Evolutionary conservation across 768 basidiomycete genomes (phyloP).

Genomic region (Trametes sanguinea): DNA sequence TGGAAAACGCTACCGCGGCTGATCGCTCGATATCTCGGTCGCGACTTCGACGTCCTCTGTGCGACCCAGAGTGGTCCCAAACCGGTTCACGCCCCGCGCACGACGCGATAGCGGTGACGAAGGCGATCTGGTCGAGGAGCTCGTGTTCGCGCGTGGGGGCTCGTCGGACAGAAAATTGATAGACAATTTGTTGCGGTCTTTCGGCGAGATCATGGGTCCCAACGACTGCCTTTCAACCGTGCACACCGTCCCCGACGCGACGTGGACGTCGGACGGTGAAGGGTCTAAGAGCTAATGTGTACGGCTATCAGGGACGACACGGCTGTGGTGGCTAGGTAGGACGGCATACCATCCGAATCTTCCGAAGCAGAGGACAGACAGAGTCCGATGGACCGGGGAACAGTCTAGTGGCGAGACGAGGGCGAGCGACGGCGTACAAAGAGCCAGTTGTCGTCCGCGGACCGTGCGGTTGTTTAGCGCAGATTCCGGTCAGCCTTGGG

Average conservation of each 20-base stretch:
- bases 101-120: conserved; percentile 17
- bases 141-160: conserved; percentile 1
- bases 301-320: neutral
- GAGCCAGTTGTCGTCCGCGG: conserved; percentile 2
- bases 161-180: conserved; percentile 20
- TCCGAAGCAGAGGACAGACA: neutral
- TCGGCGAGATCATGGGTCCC: conserved; percentile 11
- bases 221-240: neutral
- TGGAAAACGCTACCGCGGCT: conserved; percentile 23
- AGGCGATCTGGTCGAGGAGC: neutral
- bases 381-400: neutral
- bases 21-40: conserved; percentile 10
- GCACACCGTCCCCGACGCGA: conserved; percentile 1
- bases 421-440: neutral
- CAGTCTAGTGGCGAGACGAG: neutral
- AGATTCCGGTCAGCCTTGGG: neutral
- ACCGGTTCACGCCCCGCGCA: conserved; percentile 16
- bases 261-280: conserved; percentile 1
- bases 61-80: neutral
- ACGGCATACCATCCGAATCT: conserved; percentile 1
- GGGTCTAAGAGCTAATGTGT: neutral
- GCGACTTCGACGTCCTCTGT: conserved; percentile 14
- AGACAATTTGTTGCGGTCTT: conserved; percentile 21
- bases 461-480: conserved; percentile 4
- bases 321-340: neutral